Evolutionary conservation across 2,329 filamentous ascomycete species (phyloP).

Genomic region (Calonectria leucothoes): DNA sequence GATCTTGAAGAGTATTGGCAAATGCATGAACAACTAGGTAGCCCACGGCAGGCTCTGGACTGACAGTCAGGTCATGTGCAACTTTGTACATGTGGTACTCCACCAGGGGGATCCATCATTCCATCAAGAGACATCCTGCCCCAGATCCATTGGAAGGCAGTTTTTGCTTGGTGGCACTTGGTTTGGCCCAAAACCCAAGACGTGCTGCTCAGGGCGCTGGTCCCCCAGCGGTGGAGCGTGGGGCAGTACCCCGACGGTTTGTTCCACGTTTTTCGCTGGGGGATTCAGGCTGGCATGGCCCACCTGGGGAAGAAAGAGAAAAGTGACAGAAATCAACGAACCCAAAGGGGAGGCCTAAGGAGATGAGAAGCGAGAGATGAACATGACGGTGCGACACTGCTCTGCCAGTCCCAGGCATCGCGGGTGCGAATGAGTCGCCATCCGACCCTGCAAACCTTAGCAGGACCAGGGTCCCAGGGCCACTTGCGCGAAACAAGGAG

Average conservation of each 20-base stretch:
- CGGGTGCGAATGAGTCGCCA: constrained; percentile 5
- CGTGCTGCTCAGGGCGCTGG: constrained; percentile 42
- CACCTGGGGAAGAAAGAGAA: background rate
- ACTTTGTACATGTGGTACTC: background rate
- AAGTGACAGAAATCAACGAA: background rate
- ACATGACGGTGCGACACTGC: background rate
- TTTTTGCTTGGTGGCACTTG: constrained; percentile 27
- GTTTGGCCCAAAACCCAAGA: constrained; percentile 28
- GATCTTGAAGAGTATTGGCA: background rate
- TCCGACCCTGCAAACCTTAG: constrained; percentile 16
- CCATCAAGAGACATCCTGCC: constrained; percentile 16
- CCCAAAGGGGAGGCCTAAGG: background rate
- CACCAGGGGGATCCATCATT: constrained; percentile 10
- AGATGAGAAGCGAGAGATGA: constrained; percentile 1
- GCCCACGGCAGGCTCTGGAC: background rate
- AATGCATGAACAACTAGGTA: background rate
- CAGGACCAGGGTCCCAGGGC: constrained; percentile 10
- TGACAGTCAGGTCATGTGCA: background rate
- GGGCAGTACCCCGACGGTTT: constrained; percentile 10
- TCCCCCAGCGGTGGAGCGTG: constrained; percentile 32
- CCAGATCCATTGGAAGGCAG: constrained; percentile 7
- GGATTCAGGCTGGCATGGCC: background rate
- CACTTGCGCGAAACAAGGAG: constrained; percentile 1
- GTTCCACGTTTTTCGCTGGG: constrained; percentile 22
- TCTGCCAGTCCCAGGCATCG: background rate